Percentiles rank a stretch among this genome's conserved stretches.
phyloP scores from a whole-genome alignment of 2,329 filamentous ascomycete species.

The Blumeria graminis region DNA sequence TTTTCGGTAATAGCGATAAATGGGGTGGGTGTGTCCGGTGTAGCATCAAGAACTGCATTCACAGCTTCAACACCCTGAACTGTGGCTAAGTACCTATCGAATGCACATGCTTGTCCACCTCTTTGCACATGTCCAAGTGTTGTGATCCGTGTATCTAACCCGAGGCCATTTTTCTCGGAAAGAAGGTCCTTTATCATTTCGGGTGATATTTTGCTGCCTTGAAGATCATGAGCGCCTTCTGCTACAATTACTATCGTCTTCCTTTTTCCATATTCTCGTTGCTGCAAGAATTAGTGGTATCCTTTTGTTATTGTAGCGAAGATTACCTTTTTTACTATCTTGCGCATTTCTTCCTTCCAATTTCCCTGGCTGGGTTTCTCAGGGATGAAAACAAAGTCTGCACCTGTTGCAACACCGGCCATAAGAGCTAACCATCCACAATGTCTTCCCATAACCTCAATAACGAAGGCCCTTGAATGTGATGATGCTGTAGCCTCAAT shows the following conservation, averaged over 20 bases:
- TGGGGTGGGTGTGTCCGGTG: slow-evolving; percentile 68
- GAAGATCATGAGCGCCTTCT: slow-evolving; percentile 70
- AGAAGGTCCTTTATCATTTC: slow-evolving; percentile 69
- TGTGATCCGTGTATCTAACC: slow-evolving; percentile 78
- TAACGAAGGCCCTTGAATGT: slow-evolving; percentile 87
- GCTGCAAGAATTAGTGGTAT: slow-evolving; percentile 23
- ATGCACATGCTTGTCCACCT: slow-evolving; percentile 76
- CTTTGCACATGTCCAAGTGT: slow-evolving; percentile 94
- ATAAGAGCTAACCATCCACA: slow-evolving; percentile 96
- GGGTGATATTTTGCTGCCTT: slow-evolving; percentile 65
- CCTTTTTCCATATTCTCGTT: slow-evolving; percentile 71
- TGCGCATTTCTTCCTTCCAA: slow-evolving; percentile 76
- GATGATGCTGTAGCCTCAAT: slow-evolving; percentile 89
- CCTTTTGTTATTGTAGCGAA: not conserved
- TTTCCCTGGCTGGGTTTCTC: slow-evolving; percentile 72
- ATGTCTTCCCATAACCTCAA: slow-evolving; percentile 96
- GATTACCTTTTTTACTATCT: slow-evolving; percentile 44
- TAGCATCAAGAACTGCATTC: slow-evolving; percentile 71
- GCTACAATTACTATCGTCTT: slow-evolving; percentile 97
- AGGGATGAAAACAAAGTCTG: slow-evolving; percentile 91
- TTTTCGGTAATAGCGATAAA: slow-evolving; percentile 96
- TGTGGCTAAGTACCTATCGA: slow-evolving; percentile 81
- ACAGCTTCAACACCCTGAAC: slow-evolving; percentile 88
- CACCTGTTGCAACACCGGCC: slow-evolving; percentile 81
- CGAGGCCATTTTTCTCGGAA: slow-evolving; percentile 49